phyloP scores from a whole-genome alignment of 192 early-diverging fungal species.

The Oehlia diaphana region DNA sequence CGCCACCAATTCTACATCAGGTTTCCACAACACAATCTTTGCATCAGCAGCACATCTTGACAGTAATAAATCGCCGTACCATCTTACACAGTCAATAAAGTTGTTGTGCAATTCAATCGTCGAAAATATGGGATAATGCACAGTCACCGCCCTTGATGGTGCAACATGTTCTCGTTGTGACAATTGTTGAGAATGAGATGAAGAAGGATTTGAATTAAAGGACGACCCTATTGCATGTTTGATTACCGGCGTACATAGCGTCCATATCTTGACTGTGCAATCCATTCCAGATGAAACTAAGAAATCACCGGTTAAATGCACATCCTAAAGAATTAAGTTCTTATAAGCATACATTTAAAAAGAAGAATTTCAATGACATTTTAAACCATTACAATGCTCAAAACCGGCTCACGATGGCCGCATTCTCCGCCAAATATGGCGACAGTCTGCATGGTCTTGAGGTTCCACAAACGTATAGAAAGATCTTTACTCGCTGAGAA shows the following conservation, averaged over 20 bases:
- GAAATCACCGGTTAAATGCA: conserved; percentile 23
- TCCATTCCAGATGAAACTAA: conserved; percentile 27
- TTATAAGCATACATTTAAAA: background rate
- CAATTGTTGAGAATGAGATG: background rate
- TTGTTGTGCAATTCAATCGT: conserved; percentile 24
- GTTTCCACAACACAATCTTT: conserved; percentile 22
- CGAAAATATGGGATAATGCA: conserved; percentile 24
- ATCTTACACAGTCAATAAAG: conserved; percentile 26
- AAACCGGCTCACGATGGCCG: conserved; percentile 22
- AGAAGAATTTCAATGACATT: background rate
- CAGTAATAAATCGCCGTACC: conserved; percentile 28
- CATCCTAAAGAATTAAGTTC: conserved; percentile 3
- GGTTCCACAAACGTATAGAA: conserved; percentile 28
- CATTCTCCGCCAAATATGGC: conserved; percentile 24
- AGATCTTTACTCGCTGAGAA: conserved; percentile 28
- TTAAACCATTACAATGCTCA: conserved; percentile 21
- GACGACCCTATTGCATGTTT: conserved; percentile 5
- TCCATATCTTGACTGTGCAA: conserved; percentile 26
- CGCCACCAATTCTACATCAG: conserved; percentile 15
- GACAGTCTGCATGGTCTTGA: background rate
- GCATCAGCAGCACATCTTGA: conserved; percentile 23
- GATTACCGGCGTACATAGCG: conserved; percentile 20
- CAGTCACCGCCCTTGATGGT: background rate
- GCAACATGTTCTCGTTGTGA: background rate
- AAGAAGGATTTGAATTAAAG: background rate